These are phyloP conservation scores for Torrubiella hemipterigena DNA, from an alignment of 2,329 filamentous ascomycete genomes.

Conservation along the genomic window DNA sequence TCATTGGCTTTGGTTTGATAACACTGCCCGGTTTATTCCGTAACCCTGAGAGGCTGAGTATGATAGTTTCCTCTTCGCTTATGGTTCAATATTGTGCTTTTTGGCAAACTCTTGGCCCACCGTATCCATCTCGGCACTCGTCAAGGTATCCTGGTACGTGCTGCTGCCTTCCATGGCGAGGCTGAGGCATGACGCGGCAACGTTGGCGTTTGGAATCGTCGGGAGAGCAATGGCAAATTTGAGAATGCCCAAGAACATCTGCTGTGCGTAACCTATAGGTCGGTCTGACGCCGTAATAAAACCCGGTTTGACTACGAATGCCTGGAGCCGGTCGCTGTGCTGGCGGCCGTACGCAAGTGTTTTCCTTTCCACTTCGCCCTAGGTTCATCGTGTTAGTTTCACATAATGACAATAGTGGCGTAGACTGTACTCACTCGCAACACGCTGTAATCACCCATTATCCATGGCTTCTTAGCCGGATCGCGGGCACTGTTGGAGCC, in stretches of 20 bases:
- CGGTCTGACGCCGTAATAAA: constrained; percentile 18
- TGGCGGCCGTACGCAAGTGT: too few relatives aligned
- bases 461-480: constrained; percentile 25
- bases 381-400: constrained; percentile 10
- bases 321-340: too few relatives aligned
- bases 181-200: constrained; percentile 1
- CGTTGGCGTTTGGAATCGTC: constrained; percentile 2
- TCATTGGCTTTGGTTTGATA: background rate
- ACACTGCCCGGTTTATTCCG: too few relatives aligned
- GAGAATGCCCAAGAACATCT: background rate
- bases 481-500: constrained; percentile 31
- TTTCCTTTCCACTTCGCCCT: too few relatives aligned
- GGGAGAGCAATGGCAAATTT: constrained; percentile 1
- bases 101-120: constrained; percentile 2
- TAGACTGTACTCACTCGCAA: constrained; percentile 39
- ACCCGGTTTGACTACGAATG: constrained; percentile 30
- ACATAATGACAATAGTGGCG: too few relatives aligned
- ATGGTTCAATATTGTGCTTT: constrained; percentile 1
- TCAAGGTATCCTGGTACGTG: constrained; percentile 5
- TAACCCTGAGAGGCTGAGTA: too few relatives aligned
- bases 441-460: constrained; percentile 27
- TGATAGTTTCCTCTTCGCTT: too few relatives aligned
- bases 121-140: constrained; percentile 3
- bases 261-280: background rate
- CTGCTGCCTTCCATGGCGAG: constrained; percentile 2